Evolutionary conservation across 2,329 filamentous ascomycete genomes (phyloP).

Genomic region (Leptodontidium sp.): DNA sequence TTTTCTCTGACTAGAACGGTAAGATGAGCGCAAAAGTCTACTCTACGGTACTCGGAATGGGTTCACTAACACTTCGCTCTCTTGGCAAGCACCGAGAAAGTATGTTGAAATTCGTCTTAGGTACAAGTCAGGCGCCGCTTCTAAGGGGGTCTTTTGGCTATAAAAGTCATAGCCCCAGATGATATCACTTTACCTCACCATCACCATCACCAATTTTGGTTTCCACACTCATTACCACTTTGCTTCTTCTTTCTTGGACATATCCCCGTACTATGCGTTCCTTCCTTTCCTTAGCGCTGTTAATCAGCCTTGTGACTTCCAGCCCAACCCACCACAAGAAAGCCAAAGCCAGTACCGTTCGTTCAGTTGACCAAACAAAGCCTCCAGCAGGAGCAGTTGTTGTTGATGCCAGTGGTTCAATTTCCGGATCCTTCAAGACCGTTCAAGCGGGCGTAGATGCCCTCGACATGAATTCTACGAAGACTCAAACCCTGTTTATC

Average conservation of each 20-base stretch:
- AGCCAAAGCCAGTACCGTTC: background rate
- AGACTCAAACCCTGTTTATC: constrained; percentile 62
- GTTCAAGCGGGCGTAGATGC: constrained; percentile 42
- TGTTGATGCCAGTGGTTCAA: constrained; percentile 51
- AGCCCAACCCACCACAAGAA: background rate
- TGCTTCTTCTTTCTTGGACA: background rate
- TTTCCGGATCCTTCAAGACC: constrained; percentile 40
- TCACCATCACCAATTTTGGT: too few species aligned
- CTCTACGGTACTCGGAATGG: too few species aligned
- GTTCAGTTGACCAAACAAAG: background rate
- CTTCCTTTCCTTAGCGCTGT: constrained; percentile 7
- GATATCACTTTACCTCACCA: background rate
- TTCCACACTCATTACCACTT: background rate
- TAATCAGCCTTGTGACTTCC: constrained; percentile 11
- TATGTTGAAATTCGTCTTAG: background rate
- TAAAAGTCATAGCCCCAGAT: background rate
- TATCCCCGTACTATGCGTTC: constrained; percentile 8
- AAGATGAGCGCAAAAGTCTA: background rate
- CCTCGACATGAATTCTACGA: constrained; percentile 53
- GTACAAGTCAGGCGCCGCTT: constrained; percentile 1
- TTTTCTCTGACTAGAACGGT: background rate
- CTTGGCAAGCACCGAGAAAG: background rate
- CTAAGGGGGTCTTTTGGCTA: background rate
- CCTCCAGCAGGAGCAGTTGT: constrained; percentile 56
- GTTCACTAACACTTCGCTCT: background rate